phyloP scores from a whole-genome alignment of 169 alveolate genomes.

The Eimeria zaria region DNA sequence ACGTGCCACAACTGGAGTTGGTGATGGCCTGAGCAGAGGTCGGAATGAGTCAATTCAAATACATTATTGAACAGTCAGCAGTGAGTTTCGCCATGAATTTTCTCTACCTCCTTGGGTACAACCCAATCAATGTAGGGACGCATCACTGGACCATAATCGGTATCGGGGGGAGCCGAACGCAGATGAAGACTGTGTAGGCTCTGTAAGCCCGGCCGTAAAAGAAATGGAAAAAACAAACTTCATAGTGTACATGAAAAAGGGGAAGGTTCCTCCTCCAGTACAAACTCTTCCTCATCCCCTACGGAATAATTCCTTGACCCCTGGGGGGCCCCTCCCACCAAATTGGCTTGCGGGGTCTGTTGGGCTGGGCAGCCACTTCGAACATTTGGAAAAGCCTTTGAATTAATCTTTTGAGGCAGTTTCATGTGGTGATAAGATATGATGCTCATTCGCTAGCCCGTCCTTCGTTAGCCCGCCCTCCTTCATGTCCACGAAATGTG shows the following conservation, averaged over 20 bases:
- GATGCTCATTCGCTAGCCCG: neutral
- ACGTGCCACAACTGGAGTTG: neutral
- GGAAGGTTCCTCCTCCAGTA: neutral
- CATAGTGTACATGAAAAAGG: neutral
- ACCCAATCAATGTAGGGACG: neutral
- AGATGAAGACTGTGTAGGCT: neutral
- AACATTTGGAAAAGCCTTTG: neutral
- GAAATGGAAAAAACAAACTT: neutral
- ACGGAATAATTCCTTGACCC: neutral
- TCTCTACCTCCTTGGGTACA: neutral
- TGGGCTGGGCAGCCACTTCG: neutral
- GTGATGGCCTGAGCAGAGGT: neutral
- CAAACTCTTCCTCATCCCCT: neutral
- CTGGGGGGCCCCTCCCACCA: neutral
- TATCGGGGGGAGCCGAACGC: neutral
- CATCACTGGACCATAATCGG: conserved; percentile 22
- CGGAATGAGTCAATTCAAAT: neutral
- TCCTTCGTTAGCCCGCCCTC: neutral
- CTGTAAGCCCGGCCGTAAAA: neutral
- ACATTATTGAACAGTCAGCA: neutral
- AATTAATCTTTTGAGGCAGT: neutral
- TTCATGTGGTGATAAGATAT: neutral
- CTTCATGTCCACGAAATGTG: neutral
- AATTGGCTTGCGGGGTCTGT: neutral
- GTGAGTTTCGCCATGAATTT: neutral